Conservation (phyloP, 1,284 basidiomycete species). For the Austroboletus niveus region DNA sequence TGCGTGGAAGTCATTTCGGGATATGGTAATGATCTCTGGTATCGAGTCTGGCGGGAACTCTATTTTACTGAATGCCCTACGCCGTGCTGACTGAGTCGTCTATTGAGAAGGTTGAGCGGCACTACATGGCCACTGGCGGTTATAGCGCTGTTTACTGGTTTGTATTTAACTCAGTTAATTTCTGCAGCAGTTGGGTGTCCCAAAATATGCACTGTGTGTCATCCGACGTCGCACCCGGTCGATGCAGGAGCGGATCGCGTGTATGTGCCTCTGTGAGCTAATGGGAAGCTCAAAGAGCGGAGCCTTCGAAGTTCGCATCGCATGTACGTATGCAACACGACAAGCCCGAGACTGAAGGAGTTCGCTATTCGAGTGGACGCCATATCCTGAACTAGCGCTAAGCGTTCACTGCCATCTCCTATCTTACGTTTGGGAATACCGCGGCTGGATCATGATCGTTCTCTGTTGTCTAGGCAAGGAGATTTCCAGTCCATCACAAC, state of each 20-base stretch:
- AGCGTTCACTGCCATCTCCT: slow-evolving; percentile 3
- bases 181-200: not conserved
- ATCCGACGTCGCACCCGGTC: not conserved
- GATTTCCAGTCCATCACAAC: slow-evolving; percentile 7
- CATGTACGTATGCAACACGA: not conserved
- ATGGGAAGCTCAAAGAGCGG: not conserved
- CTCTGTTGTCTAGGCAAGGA: slow-evolving; percentile 4
- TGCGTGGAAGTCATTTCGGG: slow-evolving; percentile 2
- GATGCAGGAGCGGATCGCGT: not conserved
- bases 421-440: slow-evolving; percentile 14
- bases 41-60: slow-evolving; percentile 7
- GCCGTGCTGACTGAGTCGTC: not conserved
- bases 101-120: slow-evolving; percentile 9
- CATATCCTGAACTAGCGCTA: not conserved
- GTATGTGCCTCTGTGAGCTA: not conserved
- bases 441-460: not conserved
- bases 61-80: slow-evolving; percentile 5
- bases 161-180: not conserved
- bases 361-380: not conserved
- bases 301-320: not conserved
- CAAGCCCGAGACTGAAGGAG: not conserved
- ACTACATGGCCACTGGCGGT: slow-evolving; percentile 2
- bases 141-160: not conserved
- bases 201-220: not conserved
- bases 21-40: slow-evolving; percentile 8